These are phyloP conservation scores for Aspergillus fructus DNA, from an alignment of 2,329 filamentous ascomycete genomes.

Conservation along the genomic window DNA sequence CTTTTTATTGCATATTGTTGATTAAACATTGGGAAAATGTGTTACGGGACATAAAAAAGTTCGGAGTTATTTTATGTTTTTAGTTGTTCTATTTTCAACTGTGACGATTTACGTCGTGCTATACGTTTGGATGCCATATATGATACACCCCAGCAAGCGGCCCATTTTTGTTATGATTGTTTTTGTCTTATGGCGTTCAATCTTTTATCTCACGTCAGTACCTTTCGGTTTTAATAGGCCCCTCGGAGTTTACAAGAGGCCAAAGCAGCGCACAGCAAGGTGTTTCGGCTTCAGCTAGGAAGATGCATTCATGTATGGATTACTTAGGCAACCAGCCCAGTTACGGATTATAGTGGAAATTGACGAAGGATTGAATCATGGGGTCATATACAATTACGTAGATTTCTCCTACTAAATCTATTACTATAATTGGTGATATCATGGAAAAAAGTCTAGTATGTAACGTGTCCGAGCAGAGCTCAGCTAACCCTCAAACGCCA, in stretches of 20 bases:
- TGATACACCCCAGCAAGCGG: background rate
- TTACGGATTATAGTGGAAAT: background rate
- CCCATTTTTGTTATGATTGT: background rate
- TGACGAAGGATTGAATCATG: background rate
- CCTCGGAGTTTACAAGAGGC: background rate
- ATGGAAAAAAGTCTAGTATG: background rate
- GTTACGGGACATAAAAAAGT: background rate
- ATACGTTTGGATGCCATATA: background rate
- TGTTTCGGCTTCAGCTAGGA: background rate
- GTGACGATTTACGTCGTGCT: background rate
- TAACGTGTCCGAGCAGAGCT: background rate
- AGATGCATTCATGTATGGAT: background rate
- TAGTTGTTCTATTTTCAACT: background rate
- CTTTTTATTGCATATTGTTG: slow-evolving; percentile 1
- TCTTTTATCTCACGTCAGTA: slow-evolving; percentile 1
- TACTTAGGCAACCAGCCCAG: background rate
- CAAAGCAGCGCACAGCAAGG: background rate
- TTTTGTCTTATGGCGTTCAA: background rate
- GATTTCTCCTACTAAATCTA: background rate
- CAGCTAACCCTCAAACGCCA: background rate
- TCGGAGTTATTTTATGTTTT: background rate
- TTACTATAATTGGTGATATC: background rate
- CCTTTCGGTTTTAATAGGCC: background rate
- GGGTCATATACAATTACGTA: background rate
- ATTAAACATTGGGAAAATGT: background rate